phyloP scores from a whole-genome alignment of 495 filamentous ascomycete genomes.

The Neohortaea acidophila region DNA sequence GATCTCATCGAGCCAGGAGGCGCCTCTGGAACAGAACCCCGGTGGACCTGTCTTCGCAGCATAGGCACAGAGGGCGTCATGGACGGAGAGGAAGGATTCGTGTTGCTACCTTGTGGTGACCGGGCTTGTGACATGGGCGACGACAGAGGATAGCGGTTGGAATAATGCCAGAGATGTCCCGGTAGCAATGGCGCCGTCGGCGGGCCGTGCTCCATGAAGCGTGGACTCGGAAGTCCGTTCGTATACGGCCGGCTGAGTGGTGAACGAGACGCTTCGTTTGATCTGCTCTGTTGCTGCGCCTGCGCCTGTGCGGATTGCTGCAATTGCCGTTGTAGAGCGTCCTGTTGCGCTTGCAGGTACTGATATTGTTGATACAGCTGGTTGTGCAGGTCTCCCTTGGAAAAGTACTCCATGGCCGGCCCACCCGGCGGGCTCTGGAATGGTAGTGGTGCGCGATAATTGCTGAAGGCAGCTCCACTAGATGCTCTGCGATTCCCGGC shows the following conservation, averaged over 20 bases:
- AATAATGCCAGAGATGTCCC: conserved; percentile 36
- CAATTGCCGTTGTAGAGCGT: conserved; percentile 38
- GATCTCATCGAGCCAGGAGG: conserved; percentile 41
- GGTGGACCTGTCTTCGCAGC: conserved; percentile 40
- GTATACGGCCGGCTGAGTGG: conserved; percentile 22
- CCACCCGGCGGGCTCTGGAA: conserved; percentile 21
- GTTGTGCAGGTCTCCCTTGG: conserved; percentile 32
- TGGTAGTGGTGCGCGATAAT: conserved; percentile 17
- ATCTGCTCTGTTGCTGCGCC: conserved; percentile 4
- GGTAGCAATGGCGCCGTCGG: conserved; percentile 34
- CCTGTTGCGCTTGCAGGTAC: conserved; percentile 48
- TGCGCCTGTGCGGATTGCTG: conserved; percentile 21
- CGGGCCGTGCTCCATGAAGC: conserved; percentile 34
- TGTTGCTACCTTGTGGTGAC: conserved; percentile 27
- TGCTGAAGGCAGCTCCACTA: conserved; percentile 25
- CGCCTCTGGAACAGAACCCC: conserved; percentile 39
- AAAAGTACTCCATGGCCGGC: conserved; percentile 21
- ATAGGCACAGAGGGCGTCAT: conserved; percentile 38
- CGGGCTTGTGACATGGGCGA: conserved; percentile 31
- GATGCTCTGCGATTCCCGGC: conserved; percentile 25
- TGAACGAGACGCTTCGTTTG: conserved; percentile 16
- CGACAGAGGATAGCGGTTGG: conserved; percentile 31
- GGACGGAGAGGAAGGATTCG: conserved; percentile 51
- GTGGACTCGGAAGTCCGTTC: conserved; percentile 28
- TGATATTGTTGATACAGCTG: conserved; percentile 50